Conservation (phyloP, 164 flowering plant species). For the Vitis vinifera region DNA sequence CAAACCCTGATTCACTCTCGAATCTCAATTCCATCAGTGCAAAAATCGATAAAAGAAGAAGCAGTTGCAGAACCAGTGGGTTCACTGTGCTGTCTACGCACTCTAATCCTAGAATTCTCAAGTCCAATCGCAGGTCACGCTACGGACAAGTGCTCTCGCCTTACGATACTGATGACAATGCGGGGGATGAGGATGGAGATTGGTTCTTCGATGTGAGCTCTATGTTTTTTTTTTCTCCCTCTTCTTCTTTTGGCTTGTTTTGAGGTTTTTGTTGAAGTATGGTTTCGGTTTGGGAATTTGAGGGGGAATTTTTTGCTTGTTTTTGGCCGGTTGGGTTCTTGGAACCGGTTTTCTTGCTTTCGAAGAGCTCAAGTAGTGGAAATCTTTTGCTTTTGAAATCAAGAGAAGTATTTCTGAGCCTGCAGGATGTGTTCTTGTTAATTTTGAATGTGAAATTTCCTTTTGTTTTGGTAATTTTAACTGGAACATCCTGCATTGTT, state of each 20-base stretch:
- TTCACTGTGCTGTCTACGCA: slow-evolving; percentile 54
- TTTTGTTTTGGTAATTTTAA: no score
- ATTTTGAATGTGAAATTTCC: no score
- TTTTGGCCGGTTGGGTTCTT: no score
- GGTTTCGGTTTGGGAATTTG: no score
- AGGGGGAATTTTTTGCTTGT: no score
- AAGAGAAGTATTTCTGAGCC: no score
- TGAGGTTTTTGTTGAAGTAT: neutral
- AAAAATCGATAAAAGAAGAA: slow-evolving; percentile 3
- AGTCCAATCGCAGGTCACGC: slow-evolving; percentile 56
- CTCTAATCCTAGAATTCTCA: slow-evolving; percentile 71
- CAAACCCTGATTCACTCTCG: neutral
- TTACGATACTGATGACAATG: slow-evolving; percentile 46
- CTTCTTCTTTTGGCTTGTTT: neutral
- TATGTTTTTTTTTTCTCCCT: neutral
- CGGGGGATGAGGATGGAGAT: slow-evolving; percentile 24
- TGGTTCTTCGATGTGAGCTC: slow-evolving; percentile 47
- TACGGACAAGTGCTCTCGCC: slow-evolving; percentile 46
- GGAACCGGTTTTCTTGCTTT: no score
- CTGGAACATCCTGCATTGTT: no score
- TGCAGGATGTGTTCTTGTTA: no score
- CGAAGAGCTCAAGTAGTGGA: no score
- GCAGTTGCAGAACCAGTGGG: slow-evolving; percentile 13
- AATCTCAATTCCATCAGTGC: neutral
- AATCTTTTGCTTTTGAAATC: no score